Evolutionary conservation across 2,329 filamentous ascomycete species (phyloP), one percentile per base, ranked within the genome.

Genomic region (Exophiala alcalophila): DNA sequence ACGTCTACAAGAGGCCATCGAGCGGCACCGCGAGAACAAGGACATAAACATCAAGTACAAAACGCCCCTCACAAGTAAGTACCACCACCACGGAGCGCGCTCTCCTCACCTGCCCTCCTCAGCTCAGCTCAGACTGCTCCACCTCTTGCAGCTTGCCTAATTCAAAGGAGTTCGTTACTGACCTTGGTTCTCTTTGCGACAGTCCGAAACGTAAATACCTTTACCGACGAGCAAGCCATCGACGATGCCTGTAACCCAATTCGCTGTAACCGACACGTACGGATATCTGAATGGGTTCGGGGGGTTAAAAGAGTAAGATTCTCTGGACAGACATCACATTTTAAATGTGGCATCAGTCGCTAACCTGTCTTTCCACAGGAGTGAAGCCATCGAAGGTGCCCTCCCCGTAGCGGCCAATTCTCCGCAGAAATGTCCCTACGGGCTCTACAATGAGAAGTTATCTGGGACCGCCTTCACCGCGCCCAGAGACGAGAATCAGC

Each of bases 371-470:
- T 12, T 26, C 6, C 29, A 8, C 57, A 90, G 85, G 61, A 80
- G 84, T 29, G 86, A 92, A 71, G 86, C 86, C 30, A 70, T 91
- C 42, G 72, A 81, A 11, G 84, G 81, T 12, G 82, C 87, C 4
- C 72, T 91, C 4, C 86, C 88, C 6, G 61, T 87, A 45, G 86
- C 77, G 35, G 77, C 82, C 28, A 94, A 94, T 70, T 87, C 84
- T 2, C 88, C 88, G 0, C 87, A 94, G 62, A 87, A 88, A 60
- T 81, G 81, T 0, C 76, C 85, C 0, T 79, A 81, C 53, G 87
- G 86, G 1, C 78, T 94, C 19, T 92, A 92, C 66, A 80, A 86
- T 19, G 88, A 94, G 67, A 84, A 85, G 68, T 73, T 86, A 29
- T 85, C 82, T 0, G 83, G 83, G 5, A 84, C 81, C 2, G 73